Conservation (phyloP, 495 filamentous ascomycete species). For the Apodospora peruviana region DNA sequence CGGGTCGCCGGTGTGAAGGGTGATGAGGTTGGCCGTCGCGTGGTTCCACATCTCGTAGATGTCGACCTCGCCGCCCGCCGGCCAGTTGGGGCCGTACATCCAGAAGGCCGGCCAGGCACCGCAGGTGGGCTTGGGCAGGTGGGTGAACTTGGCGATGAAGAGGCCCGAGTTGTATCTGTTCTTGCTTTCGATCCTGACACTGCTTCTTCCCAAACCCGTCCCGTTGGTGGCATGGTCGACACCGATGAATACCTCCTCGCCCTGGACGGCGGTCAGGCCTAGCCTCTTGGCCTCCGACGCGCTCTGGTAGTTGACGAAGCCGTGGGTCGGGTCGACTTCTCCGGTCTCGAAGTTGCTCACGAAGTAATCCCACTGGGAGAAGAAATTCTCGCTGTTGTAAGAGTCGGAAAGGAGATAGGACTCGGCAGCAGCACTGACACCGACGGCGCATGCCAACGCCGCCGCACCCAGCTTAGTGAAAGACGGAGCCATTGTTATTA, state of each 20-base stretch:
- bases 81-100: conserved; percentile 74
- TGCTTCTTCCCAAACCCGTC: conserved; percentile 48
- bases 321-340: conserved; percentile 55
- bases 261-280: conserved; percentile 48
- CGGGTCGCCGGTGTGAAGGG: conserved; percentile 65
- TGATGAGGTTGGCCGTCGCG: conserved; percentile 57
- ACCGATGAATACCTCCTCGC: conserved; percentile 43
- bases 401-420: conserved; percentile 36
- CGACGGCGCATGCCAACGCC: conserved; percentile 29
- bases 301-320: conserved; percentile 60
- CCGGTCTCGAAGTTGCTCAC: conserved; percentile 10
- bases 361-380: conserved; percentile 46
- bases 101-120: conserved; percentile 60
- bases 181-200: conserved; percentile 63
- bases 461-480: conserved; percentile 34
- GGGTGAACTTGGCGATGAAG: conserved; percentile 63
- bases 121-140: conserved; percentile 63
- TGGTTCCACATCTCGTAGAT: conserved; percentile 81
- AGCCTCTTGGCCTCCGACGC: conserved; percentile 42
- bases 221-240: conserved; percentile 30
- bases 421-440: conserved; percentile 19
- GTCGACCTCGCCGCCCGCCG: conserved; percentile 75
- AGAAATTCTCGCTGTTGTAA: conserved; percentile 47
- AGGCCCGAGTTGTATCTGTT: conserved; percentile 61
- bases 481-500: conserved; percentile 41